Conservation (phyloP, 2,329 filamentous ascomycete genomes). For the Akanthomyces dipterigenus region DNA sequence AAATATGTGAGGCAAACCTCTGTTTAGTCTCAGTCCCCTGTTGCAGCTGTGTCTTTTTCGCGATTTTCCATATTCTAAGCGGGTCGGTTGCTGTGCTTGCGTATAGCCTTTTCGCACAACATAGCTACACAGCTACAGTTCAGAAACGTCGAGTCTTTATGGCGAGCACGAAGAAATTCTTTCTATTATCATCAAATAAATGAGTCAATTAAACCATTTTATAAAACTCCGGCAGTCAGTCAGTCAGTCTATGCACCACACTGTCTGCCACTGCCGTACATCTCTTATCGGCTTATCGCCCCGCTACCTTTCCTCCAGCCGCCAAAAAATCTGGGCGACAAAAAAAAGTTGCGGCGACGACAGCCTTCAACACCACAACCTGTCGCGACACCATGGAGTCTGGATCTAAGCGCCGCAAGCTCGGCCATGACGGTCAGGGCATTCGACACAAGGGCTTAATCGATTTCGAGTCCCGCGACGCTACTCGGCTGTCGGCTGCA, state of each 20-base stretch:
- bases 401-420: slow-evolving; percentile 42
- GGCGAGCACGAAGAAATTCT: no score
- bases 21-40: no score
- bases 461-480: slow-evolving; percentile 33
- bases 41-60: no score
- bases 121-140: no score
- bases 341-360: neutral
- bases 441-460: slow-evolving; percentile 30
- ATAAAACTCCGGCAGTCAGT: no score
- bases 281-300: slow-evolving; percentile 24
- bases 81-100: no score
- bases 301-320: slow-evolving; percentile 15
- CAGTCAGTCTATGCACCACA: neutral
- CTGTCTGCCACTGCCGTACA: neutral
- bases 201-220: no score
- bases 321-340: slow-evolving; percentile 10
- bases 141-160: no score
- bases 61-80: no score
- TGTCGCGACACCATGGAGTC: slow-evolving; percentile 34
- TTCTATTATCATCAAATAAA: no score
- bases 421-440: slow-evolving; percentile 32
- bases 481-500: slow-evolving; percentile 37
- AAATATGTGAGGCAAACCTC: no score
- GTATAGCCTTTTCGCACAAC: no score
- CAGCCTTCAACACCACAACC: slow-evolving; percentile 4